phyloP scores from a whole-genome alignment of 805 yeast species.

The Candida qinlingensis region DNA sequence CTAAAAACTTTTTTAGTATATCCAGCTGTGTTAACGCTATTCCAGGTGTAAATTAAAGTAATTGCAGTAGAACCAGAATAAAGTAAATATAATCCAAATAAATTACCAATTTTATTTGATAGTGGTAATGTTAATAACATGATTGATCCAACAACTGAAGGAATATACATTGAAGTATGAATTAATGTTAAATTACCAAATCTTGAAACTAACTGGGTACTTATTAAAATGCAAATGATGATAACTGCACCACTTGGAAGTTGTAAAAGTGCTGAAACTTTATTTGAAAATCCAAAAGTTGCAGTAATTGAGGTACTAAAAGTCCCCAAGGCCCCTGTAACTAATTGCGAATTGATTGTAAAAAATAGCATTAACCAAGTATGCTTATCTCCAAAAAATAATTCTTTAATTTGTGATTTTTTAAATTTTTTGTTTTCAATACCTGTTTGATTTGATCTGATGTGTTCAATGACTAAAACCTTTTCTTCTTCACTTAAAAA shows the following conservation, averaged over 20 bases:
- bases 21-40: conserved; percentile 52
- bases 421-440: conserved; percentile 38
- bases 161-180: conserved; percentile 34
- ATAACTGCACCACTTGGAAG: conserved; percentile 50
- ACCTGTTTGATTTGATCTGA: conserved; percentile 40
- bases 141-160: conserved; percentile 46
- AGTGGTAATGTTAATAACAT: conserved; percentile 35
- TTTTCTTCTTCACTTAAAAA: conserved; percentile 35
- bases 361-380: conserved; percentile 40
- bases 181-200: conserved; percentile 29
- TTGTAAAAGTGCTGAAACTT: conserved; percentile 40
- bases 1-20: conserved; percentile 47
- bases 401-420: conserved; percentile 34
- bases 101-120: conserved; percentile 36
- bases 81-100: conserved; percentile 40
- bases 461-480: conserved; percentile 30
- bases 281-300: conserved; percentile 12
- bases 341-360: conserved; percentile 37
- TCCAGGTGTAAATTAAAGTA: conserved; percentile 53
- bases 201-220: conserved; percentile 30
- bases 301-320: conserved; percentile 12
- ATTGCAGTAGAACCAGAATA: conserved; percentile 50
- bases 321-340: conserved; percentile 36
- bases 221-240: conserved; percentile 33
- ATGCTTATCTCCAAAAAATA: conserved; percentile 34